Conservation (phyloP, 2,329 filamentous ascomycete species). For the Colletotrichum incanum region DNA sequence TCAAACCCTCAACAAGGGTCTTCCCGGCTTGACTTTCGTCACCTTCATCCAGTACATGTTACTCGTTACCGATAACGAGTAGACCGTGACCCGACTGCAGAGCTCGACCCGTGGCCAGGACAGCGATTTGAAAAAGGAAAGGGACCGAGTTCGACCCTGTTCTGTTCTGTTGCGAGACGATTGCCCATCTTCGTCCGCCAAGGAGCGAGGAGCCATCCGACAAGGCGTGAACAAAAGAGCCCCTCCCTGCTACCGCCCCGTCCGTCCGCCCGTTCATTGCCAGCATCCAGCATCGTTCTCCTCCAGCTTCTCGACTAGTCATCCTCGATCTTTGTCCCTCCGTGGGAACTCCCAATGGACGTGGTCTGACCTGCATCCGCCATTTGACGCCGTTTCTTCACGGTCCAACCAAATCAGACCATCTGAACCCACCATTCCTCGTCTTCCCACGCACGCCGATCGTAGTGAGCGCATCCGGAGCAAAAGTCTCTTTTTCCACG, state of each 20-base stretch:
- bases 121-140: conserved; percentile 17
- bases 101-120: conserved; percentile 18
- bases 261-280: conserved; percentile 14
- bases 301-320: conserved; percentile 4
- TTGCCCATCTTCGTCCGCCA: conserved; percentile 33
- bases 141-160: conserved; percentile 15
- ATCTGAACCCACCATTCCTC: conserved; percentile 13
- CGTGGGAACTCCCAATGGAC: conserved; percentile 17
- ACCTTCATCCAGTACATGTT: conserved; percentile 8
- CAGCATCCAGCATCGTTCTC: conserved; percentile 20
- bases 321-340: conserved; percentile 16
- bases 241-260: conserved; percentile 27
- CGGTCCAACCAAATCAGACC: conserved; percentile 14
- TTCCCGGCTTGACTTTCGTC: conserved; percentile 25
- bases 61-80: conserved; percentile 28
- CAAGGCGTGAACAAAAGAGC: conserved; percentile 32
- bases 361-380: conserved; percentile 35
- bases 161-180: conserved; percentile 27
- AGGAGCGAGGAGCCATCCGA: conserved; percentile 15
- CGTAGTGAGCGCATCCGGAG: conserved; percentile 36
- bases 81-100: conserved; percentile 33
- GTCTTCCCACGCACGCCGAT: conserved; percentile 25
- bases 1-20: conserved; percentile 23
- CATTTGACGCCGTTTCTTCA: conserved; percentile 29
- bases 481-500: conserved; percentile 12